Evolutionary conservation across 768 basidiomycete genomes (phyloP).

Genomic region (Hygrocybe punicea): DNA sequence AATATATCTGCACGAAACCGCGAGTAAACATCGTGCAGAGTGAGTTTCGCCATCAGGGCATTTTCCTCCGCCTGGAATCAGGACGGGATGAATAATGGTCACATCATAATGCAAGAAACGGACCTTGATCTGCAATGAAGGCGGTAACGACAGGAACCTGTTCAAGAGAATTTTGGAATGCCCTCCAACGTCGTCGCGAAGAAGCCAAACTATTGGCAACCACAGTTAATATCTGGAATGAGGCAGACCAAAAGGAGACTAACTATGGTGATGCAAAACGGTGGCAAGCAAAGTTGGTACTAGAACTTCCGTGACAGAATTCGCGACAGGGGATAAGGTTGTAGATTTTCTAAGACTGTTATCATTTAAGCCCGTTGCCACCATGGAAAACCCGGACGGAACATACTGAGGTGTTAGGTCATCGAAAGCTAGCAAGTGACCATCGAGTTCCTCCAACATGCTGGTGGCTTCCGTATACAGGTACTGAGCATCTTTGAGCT

Average conservation of each 20-base stretch:
- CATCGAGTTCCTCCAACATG: conserved; percentile 62
- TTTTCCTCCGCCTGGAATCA: conserved; percentile 65
- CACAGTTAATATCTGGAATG: no score
- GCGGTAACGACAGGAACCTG: conserved; percentile 54
- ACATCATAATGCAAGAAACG: conserved; percentile 1
- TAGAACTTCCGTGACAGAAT: conserved; percentile 43
- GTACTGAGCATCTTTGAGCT: conserved; percentile 46
- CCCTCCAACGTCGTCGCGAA: conserved; percentile 54
- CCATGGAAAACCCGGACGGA: background rate
- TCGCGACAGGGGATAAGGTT: conserved; percentile 31
- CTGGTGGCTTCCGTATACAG: conserved; percentile 54
- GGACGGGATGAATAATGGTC: background rate
- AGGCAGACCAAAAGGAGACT: no score
- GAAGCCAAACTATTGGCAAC: conserved; percentile 54
- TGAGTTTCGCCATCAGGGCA: conserved; percentile 71
- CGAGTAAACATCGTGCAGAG: conserved; percentile 70
- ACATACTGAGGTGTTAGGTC: conserved; percentile 44
- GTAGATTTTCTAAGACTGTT: conserved; percentile 44
- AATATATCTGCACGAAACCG: conserved; percentile 85
- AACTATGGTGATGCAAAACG: conserved; percentile 67
- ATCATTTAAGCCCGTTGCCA: background rate
- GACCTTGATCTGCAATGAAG: conserved; percentile 58
- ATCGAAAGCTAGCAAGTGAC: conserved; percentile 52
- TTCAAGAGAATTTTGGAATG: conserved; percentile 54
- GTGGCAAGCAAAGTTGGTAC: conserved; percentile 59